Base-by-base conservation (phyloP, 2,329 filamentous ascomycete species). In the Alternaria hordeiaustralica region DNA sequence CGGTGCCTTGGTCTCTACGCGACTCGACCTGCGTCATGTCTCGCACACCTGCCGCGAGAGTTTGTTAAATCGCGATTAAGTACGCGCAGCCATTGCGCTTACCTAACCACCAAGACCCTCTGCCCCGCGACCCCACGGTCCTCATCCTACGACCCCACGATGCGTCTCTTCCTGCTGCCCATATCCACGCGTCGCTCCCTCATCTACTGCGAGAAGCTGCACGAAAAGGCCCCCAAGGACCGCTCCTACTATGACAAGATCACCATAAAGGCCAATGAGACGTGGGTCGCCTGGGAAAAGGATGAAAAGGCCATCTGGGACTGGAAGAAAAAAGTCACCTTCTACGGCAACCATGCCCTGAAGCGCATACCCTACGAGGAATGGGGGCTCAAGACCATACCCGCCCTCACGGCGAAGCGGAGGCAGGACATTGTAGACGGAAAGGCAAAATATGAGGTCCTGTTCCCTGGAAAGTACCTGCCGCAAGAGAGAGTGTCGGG, bases 371-470 rank as follows among this genome's bases (percentile, higher is more conserved):
- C 96, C 3, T 97, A 92, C 79, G 92, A 98, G 82, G 96, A 99
- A 90, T 99, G 96, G 96, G 94, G 93, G 0, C 86, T 99, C 70
- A 98, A 98, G 83, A 97, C 93, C 36, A 90, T 99, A 56, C 96
- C 96, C 47, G 90, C 94, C 21, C 84, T 97, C 71, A 93, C 89
- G 45, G 83, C 88, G 61, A 87, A 88, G 69, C 86, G 89, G 61
- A 86, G 87, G 70, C 84, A 87, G 53, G 89, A 92, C 56, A 88
- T 92, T 71, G 74, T 89, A 21, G 79, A 88, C 56, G 88, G 87
- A 41, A 85, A 86, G 67, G 87, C 89, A 55, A 89, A 87, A 71
- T 88, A 93, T 65, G 88, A 93, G 70, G 86, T 97, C 28, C 83
- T 93, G 56, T 98, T 92, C 76, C 96, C 96, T 0, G 83, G 86